Base-by-base conservation (phyloP, 2,329 filamentous ascomycete species). In the Nemania serpens region DNA sequence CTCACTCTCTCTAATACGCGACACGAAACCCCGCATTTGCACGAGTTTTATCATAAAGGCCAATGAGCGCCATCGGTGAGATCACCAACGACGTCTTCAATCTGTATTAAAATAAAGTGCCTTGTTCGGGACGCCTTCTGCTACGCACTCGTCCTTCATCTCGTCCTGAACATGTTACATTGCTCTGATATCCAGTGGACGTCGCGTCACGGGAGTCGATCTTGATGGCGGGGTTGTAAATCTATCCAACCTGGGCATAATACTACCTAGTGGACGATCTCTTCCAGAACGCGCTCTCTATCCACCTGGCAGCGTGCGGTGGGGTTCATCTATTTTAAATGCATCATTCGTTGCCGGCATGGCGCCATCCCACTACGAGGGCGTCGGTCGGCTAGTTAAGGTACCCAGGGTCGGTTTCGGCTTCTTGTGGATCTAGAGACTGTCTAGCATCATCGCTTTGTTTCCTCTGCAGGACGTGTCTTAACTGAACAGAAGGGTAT, bases 261-360 rank as follows among this genome's bases (percentile, higher is more conserved):
- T n/a, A n/a, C n/a, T n/a, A n/a, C 25, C 25, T 29, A 29, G 25
- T 29, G 25, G 25, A 29, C 25, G 49, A 59, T 53, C 52, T 59
- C 17, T 45, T 46, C 42, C 36, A 56, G 51, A 60, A 48, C 55
- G 36, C 55, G 36, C 52, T 46, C 18, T 53, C 42, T 33, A 18
- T 42, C 45, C 20, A 3, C 43, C 36, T 42, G 18, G 46, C 52
- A n/a, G n/a, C n/a, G n/a, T n/a, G n/a, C n/a, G n/a, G 54, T 47
- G 45, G 60, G 53, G 58, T 39, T 55, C 17, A 22, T 42, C n/a
- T 41, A 39, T 43, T 37, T 54, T 13, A 17, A 55, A 41, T 48
- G 34, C 61, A 59, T 51, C 63, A 65, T 61, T 51, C 5, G 13
- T 25, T 50, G 37, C 29, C 55, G 34, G 54, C 55, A 65, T 64